Evolutionary conservation across 495 filamentous ascomycete species (phyloP), one percentile per base, ranked within the genome.

Genomic region (Aspergillus funiculosus): DNA sequence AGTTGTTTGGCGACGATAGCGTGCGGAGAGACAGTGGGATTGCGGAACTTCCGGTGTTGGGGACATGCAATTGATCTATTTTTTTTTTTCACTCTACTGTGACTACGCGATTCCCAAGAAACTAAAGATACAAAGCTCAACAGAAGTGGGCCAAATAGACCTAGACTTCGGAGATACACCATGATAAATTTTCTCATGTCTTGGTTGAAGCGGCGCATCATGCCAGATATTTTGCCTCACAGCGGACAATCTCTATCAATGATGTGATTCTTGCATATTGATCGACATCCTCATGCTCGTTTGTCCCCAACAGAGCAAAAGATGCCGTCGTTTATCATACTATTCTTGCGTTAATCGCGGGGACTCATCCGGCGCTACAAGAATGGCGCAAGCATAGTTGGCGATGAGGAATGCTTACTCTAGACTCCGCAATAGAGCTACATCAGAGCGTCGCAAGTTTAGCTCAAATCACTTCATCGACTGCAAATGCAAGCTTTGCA

Each of bases 1-100:
- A 50, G 13, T 19, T 60, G 19, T 49, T 53, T 26, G 49, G 46
- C 22, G 42, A 37, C 13, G 29, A 34, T 28, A 26, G 24, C 24
- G 47, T 37, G 18, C 27, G 48, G 3, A 20, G 42, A 28, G 51
- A 52, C 28, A 53, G 48, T 18, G 46, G 43, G n/a, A 39, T 53
- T 32, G 40, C 40, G 8, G 47, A 37, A 20, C 45, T 51, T 22
- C 43, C 46, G 14, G 48, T 39, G 31, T 18, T 58, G 25, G 21
- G 6, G 10, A 28, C 21, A n/a, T 46, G 43, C 25, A 29, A 7
- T 8, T n/a, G n/a, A n/a, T n/a, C n/a, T n/a, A n/a, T n/a, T n/a
- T n/a, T n/a, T n/a, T n/a, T n/a, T n/a, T n/a, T n/a, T n/a, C n/a
- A n/a, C n/a, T n/a, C n/a, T n/a, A n/a, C n/a, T n/a, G n/a, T n/a